These are phyloP conservation scores for Oleoguttula mirabilis DNA, from an alignment of 495 filamentous ascomycete species.

Conservation along the genomic window DNA sequence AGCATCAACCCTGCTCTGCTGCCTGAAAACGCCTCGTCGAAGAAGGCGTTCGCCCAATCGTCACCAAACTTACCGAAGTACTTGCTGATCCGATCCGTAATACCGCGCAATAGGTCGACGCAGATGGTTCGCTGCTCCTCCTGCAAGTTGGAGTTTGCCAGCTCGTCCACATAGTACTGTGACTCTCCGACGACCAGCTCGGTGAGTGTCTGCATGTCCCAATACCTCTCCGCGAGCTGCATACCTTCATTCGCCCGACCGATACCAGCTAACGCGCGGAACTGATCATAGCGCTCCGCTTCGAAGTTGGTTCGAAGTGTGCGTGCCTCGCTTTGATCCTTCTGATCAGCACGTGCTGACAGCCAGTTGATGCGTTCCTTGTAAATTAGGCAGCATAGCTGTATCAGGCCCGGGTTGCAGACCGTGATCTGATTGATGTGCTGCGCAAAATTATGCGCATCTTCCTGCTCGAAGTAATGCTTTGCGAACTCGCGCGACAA, in stretches of 20 bases:
- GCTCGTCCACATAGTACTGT: constrained; percentile 17
- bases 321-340: constrained; percentile 33
- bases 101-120: constrained; percentile 1
- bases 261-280: constrained; percentile 55
- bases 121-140: constrained; percentile 10
- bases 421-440: constrained; percentile 42
- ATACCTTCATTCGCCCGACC: constrained; percentile 57
- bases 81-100: constrained; percentile 15
- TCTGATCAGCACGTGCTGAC: constrained; percentile 38
- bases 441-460: constrained; percentile 33
- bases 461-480: constrained; percentile 19
- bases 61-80: constrained; percentile 40
- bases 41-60: constrained; percentile 67
- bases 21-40: constrained; percentile 57
- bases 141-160: constrained; percentile 15
- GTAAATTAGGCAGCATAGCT: constrained; percentile 47
- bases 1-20: constrained; percentile 56
- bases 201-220: constrained; percentile 29
- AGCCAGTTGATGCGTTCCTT: constrained; percentile 51
- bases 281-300: constrained; percentile 44
- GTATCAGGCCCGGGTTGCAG: constrained; percentile 44
- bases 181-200: constrained; percentile 23
- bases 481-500: constrained; percentile 24
- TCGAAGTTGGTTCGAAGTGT: constrained; percentile 38
- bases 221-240: constrained; percentile 54